A percentile compares a stretch with the other conserved stretches of the same genome.
Conservation (phyloP, 768 basidiomycete species). For the Xanthoconium purpureum region DNA sequence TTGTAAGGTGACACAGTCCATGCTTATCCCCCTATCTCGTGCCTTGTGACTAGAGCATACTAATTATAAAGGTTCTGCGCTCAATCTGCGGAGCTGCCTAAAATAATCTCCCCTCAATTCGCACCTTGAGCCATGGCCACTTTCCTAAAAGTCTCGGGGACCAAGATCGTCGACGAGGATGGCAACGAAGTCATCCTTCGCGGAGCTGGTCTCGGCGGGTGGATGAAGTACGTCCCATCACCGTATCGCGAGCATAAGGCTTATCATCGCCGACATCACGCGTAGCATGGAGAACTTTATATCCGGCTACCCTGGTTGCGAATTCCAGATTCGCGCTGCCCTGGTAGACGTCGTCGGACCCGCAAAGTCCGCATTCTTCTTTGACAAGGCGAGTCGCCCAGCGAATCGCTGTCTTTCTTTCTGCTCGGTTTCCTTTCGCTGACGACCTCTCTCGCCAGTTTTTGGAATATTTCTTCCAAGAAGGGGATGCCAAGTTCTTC, state of each 20-base stretch:
- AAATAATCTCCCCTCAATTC: background rate
- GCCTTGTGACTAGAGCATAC: background rate
- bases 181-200: conserved; percentile 58
- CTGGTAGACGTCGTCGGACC: conserved; percentile 63
- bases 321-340: conserved; percentile 71
- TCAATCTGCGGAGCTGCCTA: background rate
- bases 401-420: background rate
- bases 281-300: conserved; percentile 77
- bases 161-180: conserved; percentile 55
- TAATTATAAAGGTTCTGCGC: background rate
- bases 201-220: conserved; percentile 79
- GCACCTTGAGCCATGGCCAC: conserved; percentile 29
- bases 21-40: background rate
- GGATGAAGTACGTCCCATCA: conserved; percentile 69
- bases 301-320: conserved; percentile 77
- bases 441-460: conserved; percentile 43
- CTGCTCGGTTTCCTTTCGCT: background rate
- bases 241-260: conserved; percentile 7
- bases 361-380: conserved; percentile 73
- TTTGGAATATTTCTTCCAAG: conserved; percentile 80
- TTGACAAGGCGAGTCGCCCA: conserved; percentile 62
- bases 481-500: conserved; percentile 73
- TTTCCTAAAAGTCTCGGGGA: conserved; percentile 54
- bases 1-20: conserved; percentile 8
- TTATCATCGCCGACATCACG: conserved; percentile 3